A percentile compares a stretch with the other conserved stretches of the same genome.
Evolutionary conservation across 495 filamentous ascomycete species (phyloP).

Genomic region (Talaromyces adpressus): DNA sequence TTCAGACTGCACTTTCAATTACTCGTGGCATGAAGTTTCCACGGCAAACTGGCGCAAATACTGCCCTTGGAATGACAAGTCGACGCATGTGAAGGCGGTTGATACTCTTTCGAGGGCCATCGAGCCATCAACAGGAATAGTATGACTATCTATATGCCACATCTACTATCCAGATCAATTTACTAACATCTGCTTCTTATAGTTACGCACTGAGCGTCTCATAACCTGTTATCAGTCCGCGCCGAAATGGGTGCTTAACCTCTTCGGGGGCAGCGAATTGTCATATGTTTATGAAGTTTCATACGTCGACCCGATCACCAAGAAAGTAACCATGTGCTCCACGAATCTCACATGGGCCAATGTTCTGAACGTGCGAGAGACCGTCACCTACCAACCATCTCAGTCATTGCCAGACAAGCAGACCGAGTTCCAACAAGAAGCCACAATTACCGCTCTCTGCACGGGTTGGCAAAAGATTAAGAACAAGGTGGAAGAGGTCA

Average conservation of each 20-base stretch:
- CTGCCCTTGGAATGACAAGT: constrained; percentile 95
- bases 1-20: constrained; percentile 80
- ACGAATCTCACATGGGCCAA: constrained; percentile 87
- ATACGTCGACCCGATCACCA: constrained; percentile 74
- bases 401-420: constrained; percentile 41
- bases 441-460: constrained; percentile 86
- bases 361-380: constrained; percentile 82
- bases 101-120: constrained; percentile 82
- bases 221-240: constrained; percentile 90
- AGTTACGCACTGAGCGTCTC: constrained; percentile 91
- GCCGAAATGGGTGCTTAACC: constrained; percentile 74
- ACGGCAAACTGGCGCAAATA: constrained; percentile 99
- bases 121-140: constrained; percentile 76
- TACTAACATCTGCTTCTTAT: constrained; percentile 10
- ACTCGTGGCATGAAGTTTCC: constrained; percentile 98
- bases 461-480: constrained; percentile 95
- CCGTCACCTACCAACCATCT: constrained; percentile 70
- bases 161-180: background rate
- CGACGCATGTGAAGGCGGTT: constrained; percentile 86
- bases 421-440: constrained; percentile 80
- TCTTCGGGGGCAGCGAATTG: constrained; percentile 65
- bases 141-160: constrained; percentile 31
- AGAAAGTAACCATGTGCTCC: constrained; percentile 90
- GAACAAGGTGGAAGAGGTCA: constrained; percentile 87
- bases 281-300: constrained; percentile 91